Conservation (phyloP, 1,139 yeast species). For the Zygosaccharomyces pseudobailii region DNA sequence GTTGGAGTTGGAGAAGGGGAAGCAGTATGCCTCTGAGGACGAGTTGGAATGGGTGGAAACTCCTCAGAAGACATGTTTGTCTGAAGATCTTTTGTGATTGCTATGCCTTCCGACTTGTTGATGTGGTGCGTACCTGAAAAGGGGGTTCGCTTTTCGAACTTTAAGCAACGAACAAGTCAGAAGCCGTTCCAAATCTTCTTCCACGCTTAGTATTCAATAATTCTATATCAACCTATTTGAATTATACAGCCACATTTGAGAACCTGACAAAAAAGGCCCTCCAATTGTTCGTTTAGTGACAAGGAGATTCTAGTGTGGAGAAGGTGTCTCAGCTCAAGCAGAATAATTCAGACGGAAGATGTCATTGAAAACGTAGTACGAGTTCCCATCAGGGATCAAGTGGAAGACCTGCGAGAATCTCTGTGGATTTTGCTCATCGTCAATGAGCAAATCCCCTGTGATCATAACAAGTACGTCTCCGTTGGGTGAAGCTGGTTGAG, state of each 20-base stretch:
- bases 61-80: conserved; percentile 10
- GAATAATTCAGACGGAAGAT: conserved; percentile 88
- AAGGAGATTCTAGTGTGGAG: neutral
- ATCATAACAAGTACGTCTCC: conserved; percentile 97
- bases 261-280: neutral
- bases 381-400: conserved; percentile 84
- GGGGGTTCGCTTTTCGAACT: conserved; percentile 4
- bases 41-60: conserved; percentile 19
- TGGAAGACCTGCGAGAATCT: conserved; percentile 97
- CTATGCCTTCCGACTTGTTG: neutral
- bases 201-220: neutral
- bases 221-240: conserved; percentile 2
- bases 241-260: neutral
- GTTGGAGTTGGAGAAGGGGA: conserved; percentile 12
- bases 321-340: conserved; percentile 17
- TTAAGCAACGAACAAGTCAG: neutral
- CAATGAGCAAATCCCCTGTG: conserved; percentile 86
- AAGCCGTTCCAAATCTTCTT: neutral
- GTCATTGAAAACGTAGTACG: conserved; percentile 93
- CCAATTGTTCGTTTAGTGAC: neutral
- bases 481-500: conserved; percentile 92
- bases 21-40: conserved; percentile 7
- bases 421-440: conserved; percentile 92
- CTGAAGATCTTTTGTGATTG: too few species aligned
- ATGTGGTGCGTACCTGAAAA: neutral